Evolutionary conservation across 352 stramenopile genomes (phyloP).

Genomic region (Lagenidium giganteum): DNA sequence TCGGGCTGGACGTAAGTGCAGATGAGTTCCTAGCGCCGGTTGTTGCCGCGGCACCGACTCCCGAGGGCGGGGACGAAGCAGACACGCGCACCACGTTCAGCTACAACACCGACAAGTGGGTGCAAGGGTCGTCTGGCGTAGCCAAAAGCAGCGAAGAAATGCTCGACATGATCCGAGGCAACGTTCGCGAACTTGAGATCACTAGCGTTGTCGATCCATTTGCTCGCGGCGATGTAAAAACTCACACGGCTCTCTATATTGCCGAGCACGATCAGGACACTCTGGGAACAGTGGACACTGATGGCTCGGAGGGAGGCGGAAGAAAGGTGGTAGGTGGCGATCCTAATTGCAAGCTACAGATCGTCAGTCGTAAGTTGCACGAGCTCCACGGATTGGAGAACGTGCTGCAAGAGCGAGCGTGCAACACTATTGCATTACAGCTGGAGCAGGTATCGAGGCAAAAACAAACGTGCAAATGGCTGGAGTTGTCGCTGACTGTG

Average conservation of each 20-base stretch:
- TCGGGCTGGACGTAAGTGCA: slow-evolving; percentile 46
- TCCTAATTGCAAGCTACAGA: slow-evolving; percentile 28
- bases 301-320: background rate
- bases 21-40: slow-evolving; percentile 34
- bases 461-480: background rate
- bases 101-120: slow-evolving; percentile 56
- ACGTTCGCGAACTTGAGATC: slow-evolving; percentile 36
- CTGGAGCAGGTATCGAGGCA: slow-evolving; percentile 40
- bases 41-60: background rate
- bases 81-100: slow-evolving; percentile 15
- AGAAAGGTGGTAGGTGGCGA: slow-evolving; percentile 28
- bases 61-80: slow-evolving; percentile 1
- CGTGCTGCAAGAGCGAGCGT: slow-evolving; percentile 35
- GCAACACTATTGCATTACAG: slow-evolving; percentile 40
- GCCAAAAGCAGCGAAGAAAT: slow-evolving; percentile 50
- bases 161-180: slow-evolving; percentile 37
- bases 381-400: slow-evolving; percentile 23
- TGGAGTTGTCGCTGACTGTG: no score
- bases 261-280: slow-evolving; percentile 28
- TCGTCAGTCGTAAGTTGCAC: slow-evolving; percentile 26
- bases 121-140: slow-evolving; percentile 20
- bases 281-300: slow-evolving; percentile 7
- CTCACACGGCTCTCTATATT: slow-evolving; percentile 24
- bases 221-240: slow-evolving; percentile 30
- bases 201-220: slow-evolving; percentile 44